Evolutionary conservation across 169 alveolate species (phyloP), one percentile per base, ranked within the genome.

Genomic region (Theileria luwenshuni): DNA sequence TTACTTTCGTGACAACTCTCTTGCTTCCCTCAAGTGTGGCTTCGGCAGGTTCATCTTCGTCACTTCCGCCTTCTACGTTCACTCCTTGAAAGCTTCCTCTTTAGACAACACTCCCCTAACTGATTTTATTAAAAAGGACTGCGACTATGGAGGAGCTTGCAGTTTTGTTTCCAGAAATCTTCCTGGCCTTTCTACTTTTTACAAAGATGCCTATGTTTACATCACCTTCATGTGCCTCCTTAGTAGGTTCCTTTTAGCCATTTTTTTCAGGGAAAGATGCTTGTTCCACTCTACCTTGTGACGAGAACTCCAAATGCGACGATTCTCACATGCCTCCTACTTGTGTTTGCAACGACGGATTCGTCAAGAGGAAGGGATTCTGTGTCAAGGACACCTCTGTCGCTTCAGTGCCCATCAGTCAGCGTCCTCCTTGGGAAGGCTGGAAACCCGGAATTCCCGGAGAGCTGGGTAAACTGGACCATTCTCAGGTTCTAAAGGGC

Each of bases 141-240:
- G 87, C 32, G 81, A 72, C 58, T 62, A 54, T 32, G 33, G 61
- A 35, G 58, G n/a, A 13, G 63, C 69, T 32, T 79, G 87, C 56
- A 25, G 25, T 19, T 79, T 79, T 13, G 61, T 61, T 32, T 70
- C 84, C 10, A 27, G 42, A 7, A n/a, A 21, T 15, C 63, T 42
- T 5, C 49, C 43, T 12, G 35, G 41, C 5, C 10, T 52, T 12
- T 25, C 17, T 1, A 42, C 21, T 3, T 13, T 13, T 10, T 69
- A 33, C 33, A 68, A 27, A 13, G 83, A 49, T 45, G 17, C 61
- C 15, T 71, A 51, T 45, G 23, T 62, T 15, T 25, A 25, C 30
- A 27, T 70, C 19, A 30, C 28, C 5, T 79, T 79, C 77, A 32
- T 19, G 42, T 79, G 87, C 38, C 3, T 51, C 41, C 32, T 52